These are phyloP conservation scores for Diplodia intermedia DNA, from an alignment of 2,329 filamentous ascomycete genomes.

Conservation along the genomic window DNA sequence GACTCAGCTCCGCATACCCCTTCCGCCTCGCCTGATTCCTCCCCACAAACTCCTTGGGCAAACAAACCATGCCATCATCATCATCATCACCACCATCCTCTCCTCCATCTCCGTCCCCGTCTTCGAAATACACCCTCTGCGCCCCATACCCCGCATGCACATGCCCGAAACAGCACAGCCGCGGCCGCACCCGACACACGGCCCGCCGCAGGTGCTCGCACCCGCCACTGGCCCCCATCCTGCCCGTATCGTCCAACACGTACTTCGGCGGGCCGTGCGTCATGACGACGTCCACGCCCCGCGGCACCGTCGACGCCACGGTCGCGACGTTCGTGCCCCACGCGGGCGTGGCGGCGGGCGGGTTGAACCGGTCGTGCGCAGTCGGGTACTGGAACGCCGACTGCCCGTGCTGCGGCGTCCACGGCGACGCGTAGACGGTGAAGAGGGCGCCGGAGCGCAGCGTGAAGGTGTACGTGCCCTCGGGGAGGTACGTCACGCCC, in stretches of 20 bases:
- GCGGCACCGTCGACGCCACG: constrained; percentile 40
- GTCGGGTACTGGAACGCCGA: constrained; percentile 64
- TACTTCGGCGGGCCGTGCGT: constrained; percentile 66
- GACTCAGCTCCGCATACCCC: constrained; percentile 14
- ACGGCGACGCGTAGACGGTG: constrained; percentile 60
- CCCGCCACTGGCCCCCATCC: constrained; percentile 50
- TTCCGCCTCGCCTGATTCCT: constrained; percentile 21
- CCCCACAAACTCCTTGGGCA: constrained; percentile 24
- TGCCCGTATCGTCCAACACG: constrained; percentile 53
- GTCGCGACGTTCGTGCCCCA: constrained; percentile 32
- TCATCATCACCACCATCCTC: background rate
- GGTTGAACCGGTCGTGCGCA: constrained; percentile 61
- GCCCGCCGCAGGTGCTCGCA: constrained; percentile 63
- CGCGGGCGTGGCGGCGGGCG: constrained; percentile 40
- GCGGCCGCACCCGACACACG: constrained; percentile 57
- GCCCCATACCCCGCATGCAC: constrained; percentile 62
- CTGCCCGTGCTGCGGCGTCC: constrained; percentile 61
- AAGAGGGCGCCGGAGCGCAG: constrained; percentile 58
- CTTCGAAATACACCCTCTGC: constrained; percentile 48
- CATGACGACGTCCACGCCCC: constrained; percentile 61
- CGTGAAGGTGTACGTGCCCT: constrained; percentile 57
- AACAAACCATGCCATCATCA: background rate
- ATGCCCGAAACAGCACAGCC: constrained; percentile 67
- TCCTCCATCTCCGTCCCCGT: constrained; percentile 30
- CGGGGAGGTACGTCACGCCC: constrained; percentile 62